These are phyloP conservation scores for Colletotrichum ledebouriae DNA, from an alignment of 2,329 filamentous ascomycete genomes.

Conservation along the genomic window DNA sequence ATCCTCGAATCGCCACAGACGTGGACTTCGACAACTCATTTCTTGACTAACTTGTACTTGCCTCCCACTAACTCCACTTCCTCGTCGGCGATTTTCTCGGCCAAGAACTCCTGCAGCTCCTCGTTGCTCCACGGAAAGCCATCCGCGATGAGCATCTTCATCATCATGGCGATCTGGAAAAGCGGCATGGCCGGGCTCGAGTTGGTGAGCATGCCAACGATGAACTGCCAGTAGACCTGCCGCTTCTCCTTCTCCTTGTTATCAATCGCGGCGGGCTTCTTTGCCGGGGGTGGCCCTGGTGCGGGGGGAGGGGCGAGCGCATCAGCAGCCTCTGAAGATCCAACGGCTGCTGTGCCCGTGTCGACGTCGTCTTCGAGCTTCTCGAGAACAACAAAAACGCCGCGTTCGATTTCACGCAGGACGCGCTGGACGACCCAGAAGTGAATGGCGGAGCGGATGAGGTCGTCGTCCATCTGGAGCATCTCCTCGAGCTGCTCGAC, in stretches of 20 bases:
- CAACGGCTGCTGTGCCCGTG: slow-evolving; percentile 51
- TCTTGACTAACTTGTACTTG: slow-evolving; percentile 76
- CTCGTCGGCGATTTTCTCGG: slow-evolving; percentile 79
- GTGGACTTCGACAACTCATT: slow-evolving; percentile 53
- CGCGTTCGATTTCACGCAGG: slow-evolving; percentile 67
- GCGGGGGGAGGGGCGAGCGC: slow-evolving; percentile 46
- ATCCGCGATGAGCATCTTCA: slow-evolving; percentile 90
- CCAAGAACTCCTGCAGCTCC: slow-evolving; percentile 85
- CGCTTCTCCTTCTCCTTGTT: slow-evolving; percentile 73
- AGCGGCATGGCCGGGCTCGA: slow-evolving; percentile 84
- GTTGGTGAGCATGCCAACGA: slow-evolving; percentile 95
- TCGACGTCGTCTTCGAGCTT: slow-evolving; percentile 60
- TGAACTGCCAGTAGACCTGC: slow-evolving; percentile 88
- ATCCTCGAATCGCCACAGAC: too few relatives aligned
- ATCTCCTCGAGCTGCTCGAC: slow-evolving; percentile 68
- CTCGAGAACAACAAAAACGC: slow-evolving; percentile 78
- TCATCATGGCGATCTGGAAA: slow-evolving; percentile 89
- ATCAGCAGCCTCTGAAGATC: slow-evolving; percentile 34
- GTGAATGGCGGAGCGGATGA: slow-evolving; percentile 74
- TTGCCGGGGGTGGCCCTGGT: slow-evolving; percentile 56
- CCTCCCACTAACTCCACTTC: slow-evolving; percentile 78
- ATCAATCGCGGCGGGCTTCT: slow-evolving; percentile 67
- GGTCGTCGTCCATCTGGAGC: slow-evolving; percentile 80
- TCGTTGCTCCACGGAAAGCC: slow-evolving; percentile 93
- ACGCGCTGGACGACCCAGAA: slow-evolving; percentile 81